Base-by-base conservation (phyloP, 1,284 basidiomycete species). In the Fomes fomentarius region DNA sequence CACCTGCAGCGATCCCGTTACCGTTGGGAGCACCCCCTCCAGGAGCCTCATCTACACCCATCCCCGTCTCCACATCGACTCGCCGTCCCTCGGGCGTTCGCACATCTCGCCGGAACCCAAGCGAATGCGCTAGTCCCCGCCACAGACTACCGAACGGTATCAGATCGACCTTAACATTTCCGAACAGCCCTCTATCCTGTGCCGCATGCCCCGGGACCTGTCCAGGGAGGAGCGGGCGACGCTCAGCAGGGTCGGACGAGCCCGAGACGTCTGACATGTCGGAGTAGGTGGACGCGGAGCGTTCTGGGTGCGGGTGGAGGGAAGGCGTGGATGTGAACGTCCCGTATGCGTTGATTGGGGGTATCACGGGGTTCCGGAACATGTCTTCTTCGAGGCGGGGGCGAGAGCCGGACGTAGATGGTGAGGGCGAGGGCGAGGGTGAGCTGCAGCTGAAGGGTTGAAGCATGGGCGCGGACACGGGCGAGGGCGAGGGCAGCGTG, bases 261-360 rank as follows among this genome's bases (percentile, higher is more conserved):
- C 38, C 22, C 22, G 6, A 7, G 28, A 12, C 7, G 28, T 30
- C 28, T 30, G 31, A 24, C 14, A 24, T 15, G 22, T 24, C 38
- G 21, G 46, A 53, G 50, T 57, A 25, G 17, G 55, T 54, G n/a
- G 47, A 39, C 2, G 55, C 33, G 52, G 54, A 52, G 50, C 34
- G 47, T 3, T 38, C 21, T 24, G 28, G 35, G 28, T 57, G 43
- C 52, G 41, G 58, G 38, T 6, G 12, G 28, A 30, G 28, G 7
- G 28, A 30, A 30, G 38, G 49, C 15, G 60, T 41, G n/a, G 69
- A 62, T 42, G 71, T 62, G 60, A 78, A 78, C 4, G 79, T 77
- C 3, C 82, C 80, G 57, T 83, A 83, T 1, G 72, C 71, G 58
- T 77, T 81, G 57, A 78, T 77, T 1, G 77, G 66, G 0, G 80